These are phyloP conservation scores for Aspergillus funiculosus DNA, from an alignment of 495 filamentous ascomycete species.

Conservation along the genomic window DNA sequence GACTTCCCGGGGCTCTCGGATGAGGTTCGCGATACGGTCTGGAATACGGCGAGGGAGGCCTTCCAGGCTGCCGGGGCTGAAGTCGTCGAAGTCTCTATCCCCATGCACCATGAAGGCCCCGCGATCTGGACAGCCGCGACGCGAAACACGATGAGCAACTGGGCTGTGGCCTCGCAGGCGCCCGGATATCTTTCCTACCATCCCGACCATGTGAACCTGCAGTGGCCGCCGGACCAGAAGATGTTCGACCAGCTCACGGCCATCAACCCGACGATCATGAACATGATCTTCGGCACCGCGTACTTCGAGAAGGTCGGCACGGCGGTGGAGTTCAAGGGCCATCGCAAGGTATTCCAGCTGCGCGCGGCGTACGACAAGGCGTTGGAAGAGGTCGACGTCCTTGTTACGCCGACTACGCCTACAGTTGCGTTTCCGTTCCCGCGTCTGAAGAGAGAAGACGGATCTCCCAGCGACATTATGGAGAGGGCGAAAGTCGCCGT, in stretches of 20 bases:
- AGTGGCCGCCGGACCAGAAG: slow-evolving; percentile 25
- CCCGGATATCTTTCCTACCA: slow-evolving; percentile 25
- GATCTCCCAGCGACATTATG: slow-evolving; percentile 15
- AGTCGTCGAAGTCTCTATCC: slow-evolving; percentile 46
- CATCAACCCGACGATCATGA: slow-evolving; percentile 29
- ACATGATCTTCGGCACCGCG: slow-evolving; percentile 28
- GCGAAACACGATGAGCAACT: slow-evolving; percentile 30
- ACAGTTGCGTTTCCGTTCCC: slow-evolving; percentile 36
- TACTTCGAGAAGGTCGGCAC: slow-evolving; percentile 26
- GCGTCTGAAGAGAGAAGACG: slow-evolving; percentile 7
- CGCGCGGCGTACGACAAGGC: slow-evolving; percentile 41
- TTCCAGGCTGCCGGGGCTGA: slow-evolving; percentile 43
- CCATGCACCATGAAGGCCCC: slow-evolving; percentile 39
- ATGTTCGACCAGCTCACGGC: slow-evolving; percentile 30
- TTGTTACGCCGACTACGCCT: slow-evolving; percentile 41
- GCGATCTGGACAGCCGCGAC: slow-evolving; percentile 45
- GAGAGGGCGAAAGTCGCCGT: slow-evolving; percentile 30
- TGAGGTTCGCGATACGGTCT: slow-evolving; percentile 36
- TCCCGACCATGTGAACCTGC: slow-evolving; percentile 18
- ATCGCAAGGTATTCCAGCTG: slow-evolving; percentile 38
- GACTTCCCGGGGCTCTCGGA: slow-evolving; percentile 34
- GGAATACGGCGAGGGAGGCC: slow-evolving; percentile 30
- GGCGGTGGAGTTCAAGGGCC: slow-evolving; percentile 32
- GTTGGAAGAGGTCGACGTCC: slow-evolving; percentile 38
- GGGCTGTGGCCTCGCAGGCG: slow-evolving; percentile 26